phyloP scores from a whole-genome alignment of 176 grass and related monocot genomes.

The Lolium perenne region DNA sequence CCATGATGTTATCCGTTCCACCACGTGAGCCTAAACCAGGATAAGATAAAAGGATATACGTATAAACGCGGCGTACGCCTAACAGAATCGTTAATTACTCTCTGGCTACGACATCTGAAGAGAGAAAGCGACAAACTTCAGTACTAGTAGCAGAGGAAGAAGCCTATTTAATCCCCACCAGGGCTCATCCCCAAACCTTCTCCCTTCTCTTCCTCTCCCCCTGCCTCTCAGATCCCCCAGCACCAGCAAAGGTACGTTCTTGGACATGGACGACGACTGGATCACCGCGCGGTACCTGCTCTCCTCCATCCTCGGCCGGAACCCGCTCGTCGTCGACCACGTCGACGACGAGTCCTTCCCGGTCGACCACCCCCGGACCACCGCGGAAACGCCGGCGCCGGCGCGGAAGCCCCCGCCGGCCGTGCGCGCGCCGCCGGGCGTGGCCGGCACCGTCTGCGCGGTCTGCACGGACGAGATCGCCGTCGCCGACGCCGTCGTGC shows the following conservation, averaged over 20 bases:
- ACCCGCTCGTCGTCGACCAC: slow-evolving; percentile 53
- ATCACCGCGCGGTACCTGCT: slow-evolving; percentile 63
- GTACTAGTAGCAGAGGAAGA: not conserved
- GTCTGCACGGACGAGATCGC: slow-evolving; percentile 63
- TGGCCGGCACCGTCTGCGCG: slow-evolving; percentile 52
- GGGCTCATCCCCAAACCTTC: not conserved
- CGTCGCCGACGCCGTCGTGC: slow-evolving; percentile 37
- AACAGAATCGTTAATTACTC: not conserved
- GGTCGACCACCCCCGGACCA: not conserved
- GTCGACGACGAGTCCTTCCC: slow-evolving; percentile 68
- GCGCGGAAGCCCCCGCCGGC: slow-evolving; percentile 20
- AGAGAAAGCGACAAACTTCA: no score
- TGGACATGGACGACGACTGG: slow-evolving; percentile 55
- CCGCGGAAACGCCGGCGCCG: not conserved
- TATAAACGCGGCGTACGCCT: not conserved
- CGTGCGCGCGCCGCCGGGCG: slow-evolving; percentile 12
- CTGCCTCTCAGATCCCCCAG: not conserved
- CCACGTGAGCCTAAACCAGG: not conserved
- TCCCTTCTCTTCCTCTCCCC: not conserved
- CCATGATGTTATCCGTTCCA: not conserved
- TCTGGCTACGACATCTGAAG: not conserved
- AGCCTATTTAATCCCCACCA: slow-evolving; percentile 21
- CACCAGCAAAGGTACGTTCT: not conserved
- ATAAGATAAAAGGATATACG: slow-evolving; percentile 18
- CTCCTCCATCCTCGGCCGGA: slow-evolving; percentile 41